Evolutionary conservation across 805 yeast species (phyloP).

Genomic region (Ogataea philodendri): DNA sequence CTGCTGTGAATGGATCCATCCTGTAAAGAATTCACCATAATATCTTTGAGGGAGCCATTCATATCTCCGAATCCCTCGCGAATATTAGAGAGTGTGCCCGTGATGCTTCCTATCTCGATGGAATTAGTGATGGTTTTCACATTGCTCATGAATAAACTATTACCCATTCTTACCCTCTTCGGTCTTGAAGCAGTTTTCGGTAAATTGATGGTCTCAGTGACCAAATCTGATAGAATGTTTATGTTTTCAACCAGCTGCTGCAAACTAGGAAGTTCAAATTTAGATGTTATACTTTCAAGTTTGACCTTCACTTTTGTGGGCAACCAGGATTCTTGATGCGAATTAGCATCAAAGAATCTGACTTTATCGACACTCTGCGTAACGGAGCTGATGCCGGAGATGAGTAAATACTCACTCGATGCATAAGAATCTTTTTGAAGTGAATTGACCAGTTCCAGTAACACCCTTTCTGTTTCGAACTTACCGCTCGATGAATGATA

Average conservation of each 20-base stretch:
- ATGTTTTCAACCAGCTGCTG: conserved; percentile 19
- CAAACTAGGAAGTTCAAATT: conserved; percentile 31
- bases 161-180: conserved; percentile 26
- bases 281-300: conserved; percentile 31
- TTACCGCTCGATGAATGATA: conserved; percentile 37
- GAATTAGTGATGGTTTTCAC: conserved; percentile 17
- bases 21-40: conserved; percentile 19
- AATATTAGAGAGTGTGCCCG: conserved; percentile 20
- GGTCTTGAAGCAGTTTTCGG: too few relatives aligned
- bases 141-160: conserved; percentile 25
- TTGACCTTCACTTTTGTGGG: conserved; percentile 13
- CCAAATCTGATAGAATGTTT: conserved; percentile 1
- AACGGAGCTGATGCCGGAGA: conserved; percentile 25
- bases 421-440: conserved; percentile 4
- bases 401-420: conserved; percentile 21
- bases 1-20: conserved; percentile 17
- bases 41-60: conserved; percentile 16
- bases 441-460: conserved; percentile 21
- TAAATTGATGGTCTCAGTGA: conserved; percentile 1
- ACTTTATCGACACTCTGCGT: conserved; percentile 10
- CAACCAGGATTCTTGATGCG: conserved; percentile 30
- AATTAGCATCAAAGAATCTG: conserved; percentile 27
- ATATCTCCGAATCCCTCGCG: conserved; percentile 36
- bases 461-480: conserved; percentile 36
- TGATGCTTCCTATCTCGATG: conserved; percentile 16